Percentiles rank a stretch among this genome's conserved stretches.
Evolutionary conservation across 192 early-diverging fungal genomes (phyloP).

Genomic region (Linderina pennispora): DNA sequence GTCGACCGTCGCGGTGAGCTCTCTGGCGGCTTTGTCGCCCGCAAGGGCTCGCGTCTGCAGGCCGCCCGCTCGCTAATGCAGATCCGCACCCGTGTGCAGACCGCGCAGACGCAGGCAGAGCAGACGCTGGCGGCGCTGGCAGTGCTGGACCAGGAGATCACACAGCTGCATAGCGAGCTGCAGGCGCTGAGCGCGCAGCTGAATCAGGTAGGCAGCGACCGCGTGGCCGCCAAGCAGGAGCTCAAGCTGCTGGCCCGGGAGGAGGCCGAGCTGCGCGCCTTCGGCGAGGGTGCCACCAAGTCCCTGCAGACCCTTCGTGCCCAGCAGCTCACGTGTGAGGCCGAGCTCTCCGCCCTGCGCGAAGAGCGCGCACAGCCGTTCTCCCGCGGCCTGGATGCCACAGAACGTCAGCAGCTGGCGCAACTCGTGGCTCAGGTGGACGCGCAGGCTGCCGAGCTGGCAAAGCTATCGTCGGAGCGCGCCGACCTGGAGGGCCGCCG

Average conservation of each 20-base stretch:
- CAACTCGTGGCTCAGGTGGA: slow-evolving; percentile 50
- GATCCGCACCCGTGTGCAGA: slow-evolving; percentile 10
- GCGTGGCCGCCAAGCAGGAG: slow-evolving; percentile 51
- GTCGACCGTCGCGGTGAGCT: slow-evolving; percentile 90
- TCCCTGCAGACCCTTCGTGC: slow-evolving; percentile 18
- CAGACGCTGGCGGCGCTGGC: slow-evolving; percentile 23
- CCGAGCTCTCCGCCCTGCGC: slow-evolving; percentile 52
- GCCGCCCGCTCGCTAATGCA: slow-evolving; percentile 56
- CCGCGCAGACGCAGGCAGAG: slow-evolving; percentile 13
- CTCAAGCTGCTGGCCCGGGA: slow-evolving; percentile 59
- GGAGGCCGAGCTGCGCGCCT: slow-evolving; percentile 45
- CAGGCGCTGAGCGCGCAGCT: slow-evolving; percentile 51
- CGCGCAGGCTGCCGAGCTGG: slow-evolving; percentile 50
- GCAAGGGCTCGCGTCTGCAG: slow-evolving; percentile 65
- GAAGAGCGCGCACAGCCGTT: slow-evolving; percentile 57
- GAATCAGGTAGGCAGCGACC: slow-evolving; percentile 49
- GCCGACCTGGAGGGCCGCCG: slow-evolving; percentile 65
- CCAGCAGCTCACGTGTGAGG: slow-evolving; percentile 27
- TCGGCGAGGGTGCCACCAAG: slow-evolving; percentile 31
- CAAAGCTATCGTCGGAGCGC: slow-evolving; percentile 47
- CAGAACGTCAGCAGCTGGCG: slow-evolving; percentile 51
- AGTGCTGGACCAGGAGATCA: slow-evolving; percentile 58
- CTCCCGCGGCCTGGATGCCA: slow-evolving; percentile 43
- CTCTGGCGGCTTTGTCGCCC: slow-evolving; percentile 83
- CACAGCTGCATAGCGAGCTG: slow-evolving; percentile 50